phyloP scores from a whole-genome alignment of 371 early-diverging fungal species.

The Haplosporangium sp. region DNA sequence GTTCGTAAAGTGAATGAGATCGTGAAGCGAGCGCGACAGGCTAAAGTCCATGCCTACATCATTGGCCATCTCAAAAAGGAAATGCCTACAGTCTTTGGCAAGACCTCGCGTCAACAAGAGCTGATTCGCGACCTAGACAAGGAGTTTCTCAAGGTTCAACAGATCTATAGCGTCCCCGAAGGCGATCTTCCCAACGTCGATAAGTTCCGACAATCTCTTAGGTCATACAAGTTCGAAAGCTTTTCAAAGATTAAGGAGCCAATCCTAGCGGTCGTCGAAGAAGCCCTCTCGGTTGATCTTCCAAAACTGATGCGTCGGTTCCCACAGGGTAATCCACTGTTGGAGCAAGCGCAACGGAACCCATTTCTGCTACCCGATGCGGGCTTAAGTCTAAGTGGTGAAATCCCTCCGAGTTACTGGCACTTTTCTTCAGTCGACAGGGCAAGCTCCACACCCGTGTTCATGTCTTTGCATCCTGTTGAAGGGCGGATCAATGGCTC shows the following conservation, averaged over 20 bases:
- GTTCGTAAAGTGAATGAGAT: conserved; percentile 91
- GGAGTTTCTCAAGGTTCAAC: conserved; percentile 82
- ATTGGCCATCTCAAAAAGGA: conserved; percentile 85
- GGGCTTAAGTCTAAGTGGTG: conserved; percentile 28
- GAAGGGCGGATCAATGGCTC: conserved; percentile 73
- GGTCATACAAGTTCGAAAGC: conserved; percentile 80
- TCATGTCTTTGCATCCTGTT: conserved; percentile 64
- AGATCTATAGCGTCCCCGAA: conserved; percentile 72
- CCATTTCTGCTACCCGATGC: conserved; percentile 57
- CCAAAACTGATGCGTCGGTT: conserved; percentile 75
- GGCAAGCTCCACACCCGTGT: conserved; percentile 56
- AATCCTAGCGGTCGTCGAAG: conserved; percentile 33
- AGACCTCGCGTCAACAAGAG: conserved; percentile 78
- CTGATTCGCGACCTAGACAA: conserved; percentile 75
- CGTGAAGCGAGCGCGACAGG: conserved; percentile 86
- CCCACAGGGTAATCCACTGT: conserved; percentile 64
- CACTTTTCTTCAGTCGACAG: conserved; percentile 69
- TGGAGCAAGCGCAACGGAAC: conserved; percentile 60
- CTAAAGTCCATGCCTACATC: conserved; percentile 86
- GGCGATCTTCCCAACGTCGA: conserved; percentile 82
- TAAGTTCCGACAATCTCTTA: conserved; percentile 68
- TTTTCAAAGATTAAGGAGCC: conserved; percentile 77
- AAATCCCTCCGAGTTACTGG: conserved; percentile 68
- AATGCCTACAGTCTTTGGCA: conserved; percentile 90
- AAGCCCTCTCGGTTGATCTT: conserved; percentile 70